These are phyloP conservation scores for Phaeosphaeriaceae sp. DNA, from an alignment of 2,329 filamentous ascomycete genomes.

Conservation along the genomic window DNA sequence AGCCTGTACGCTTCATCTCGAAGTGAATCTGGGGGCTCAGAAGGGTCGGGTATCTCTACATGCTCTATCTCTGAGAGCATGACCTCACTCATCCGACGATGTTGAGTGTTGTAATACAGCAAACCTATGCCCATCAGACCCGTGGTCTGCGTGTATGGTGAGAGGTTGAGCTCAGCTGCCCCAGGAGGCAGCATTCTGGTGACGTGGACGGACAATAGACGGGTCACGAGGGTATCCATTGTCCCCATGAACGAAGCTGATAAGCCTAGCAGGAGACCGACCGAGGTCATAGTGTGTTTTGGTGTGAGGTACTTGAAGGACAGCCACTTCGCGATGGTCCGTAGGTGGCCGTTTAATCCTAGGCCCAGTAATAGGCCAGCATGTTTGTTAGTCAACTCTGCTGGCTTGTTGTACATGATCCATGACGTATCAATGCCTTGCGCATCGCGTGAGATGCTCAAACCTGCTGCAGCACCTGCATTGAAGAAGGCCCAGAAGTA, in stretches of 20 bases:
- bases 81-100: constrained; percentile 97
- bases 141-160: constrained; percentile 90
- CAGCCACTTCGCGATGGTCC: constrained; percentile 93
- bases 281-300: constrained; percentile 99
- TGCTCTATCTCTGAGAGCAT: constrained; percentile 98
- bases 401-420: constrained; percentile 97
- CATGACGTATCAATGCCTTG: constrained; percentile 97
- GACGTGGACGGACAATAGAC: constrained; percentile 92
- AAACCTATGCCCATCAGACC: constrained; percentile 97
- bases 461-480: constrained; percentile 88
- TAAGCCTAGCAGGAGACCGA: constrained; percentile 89
- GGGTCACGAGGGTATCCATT: constrained; percentile 95
- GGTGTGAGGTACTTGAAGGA: constrained; percentile 99
- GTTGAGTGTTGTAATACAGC: constrained; percentile 92
- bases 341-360: constrained; percentile 93
- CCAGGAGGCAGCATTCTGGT: constrained; percentile 92
- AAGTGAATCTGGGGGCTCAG: constrained; percentile 73
- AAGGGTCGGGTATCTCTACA: constrained; percentile 77
- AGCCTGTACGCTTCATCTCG: constrained; percentile 96
- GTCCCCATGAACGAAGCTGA: constrained; percentile 94
- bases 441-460: constrained; percentile 87
- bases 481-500: constrained; percentile 99
- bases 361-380: constrained; percentile 91
- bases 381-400: constrained; percentile 92
- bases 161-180: constrained; percentile 92